Evolutionary conservation across 2,329 filamentous ascomycete genomes (phyloP).

Genomic region (Scolecobasidium constrictum): DNA sequence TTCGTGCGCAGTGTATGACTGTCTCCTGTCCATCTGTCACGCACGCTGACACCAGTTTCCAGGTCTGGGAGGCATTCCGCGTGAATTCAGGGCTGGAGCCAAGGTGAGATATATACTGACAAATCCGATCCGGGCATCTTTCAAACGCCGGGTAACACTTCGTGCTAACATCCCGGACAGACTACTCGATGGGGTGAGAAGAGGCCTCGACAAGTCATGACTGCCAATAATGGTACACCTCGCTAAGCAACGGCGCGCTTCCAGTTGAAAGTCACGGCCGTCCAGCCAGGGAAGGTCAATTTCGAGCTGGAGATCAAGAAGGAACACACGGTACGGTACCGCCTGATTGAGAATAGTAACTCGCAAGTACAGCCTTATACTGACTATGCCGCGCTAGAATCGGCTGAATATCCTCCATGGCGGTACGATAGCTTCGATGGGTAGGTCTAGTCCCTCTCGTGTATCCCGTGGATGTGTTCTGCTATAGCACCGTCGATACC

Average conservation of each 20-base stretch:
- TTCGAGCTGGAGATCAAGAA: conserved; percentile 67
- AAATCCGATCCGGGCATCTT: no score
- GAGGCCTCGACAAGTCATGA: conserved; percentile 13
- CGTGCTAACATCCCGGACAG: conserved; percentile 16
- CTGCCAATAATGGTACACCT: background rate
- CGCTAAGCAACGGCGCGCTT: background rate
- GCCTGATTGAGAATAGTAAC: background rate
- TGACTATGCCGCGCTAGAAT: conserved; percentile 50
- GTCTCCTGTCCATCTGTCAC: conserved; percentile 6
- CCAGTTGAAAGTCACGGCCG: conserved; percentile 58
- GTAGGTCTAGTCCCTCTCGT: no score
- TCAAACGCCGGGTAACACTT: conserved; percentile 3
- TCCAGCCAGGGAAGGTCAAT: conserved; percentile 55
- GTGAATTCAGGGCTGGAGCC: conserved; percentile 80
- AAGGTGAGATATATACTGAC: conserved; percentile 43
- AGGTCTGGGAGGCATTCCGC: conserved; percentile 83
- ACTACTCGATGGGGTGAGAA: conserved; percentile 29
- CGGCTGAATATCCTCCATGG: conserved; percentile 67
- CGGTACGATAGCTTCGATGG: conserved; percentile 69
- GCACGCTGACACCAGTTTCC: conserved; percentile 9
- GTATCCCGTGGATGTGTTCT: no score
- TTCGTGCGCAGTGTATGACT: conserved; percentile 53
- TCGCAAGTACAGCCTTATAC: background rate
- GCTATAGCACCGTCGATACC: no score
- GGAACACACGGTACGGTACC: conserved; percentile 53